These are phyloP conservation scores for Aureobasidium uvarum DNA, from an alignment of 2,329 filamentous ascomycete species.

Conservation along the genomic window DNA sequence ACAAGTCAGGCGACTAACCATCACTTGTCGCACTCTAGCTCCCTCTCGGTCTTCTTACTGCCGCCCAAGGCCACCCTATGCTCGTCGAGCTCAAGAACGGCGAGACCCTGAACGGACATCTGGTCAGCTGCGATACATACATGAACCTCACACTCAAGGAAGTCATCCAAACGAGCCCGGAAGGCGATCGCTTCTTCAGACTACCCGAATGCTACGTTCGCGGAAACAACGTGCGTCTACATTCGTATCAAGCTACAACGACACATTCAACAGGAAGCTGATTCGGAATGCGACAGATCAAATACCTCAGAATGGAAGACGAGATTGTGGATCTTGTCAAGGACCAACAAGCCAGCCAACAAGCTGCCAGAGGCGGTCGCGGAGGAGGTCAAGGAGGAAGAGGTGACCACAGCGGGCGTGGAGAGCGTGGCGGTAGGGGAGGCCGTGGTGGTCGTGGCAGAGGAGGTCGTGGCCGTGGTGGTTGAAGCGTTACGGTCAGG, in stretches of 20 bases:
- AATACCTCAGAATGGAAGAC: constrained; percentile 93
- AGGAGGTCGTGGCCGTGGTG: constrained; percentile 50
- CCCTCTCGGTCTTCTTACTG: constrained; percentile 78
- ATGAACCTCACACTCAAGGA: constrained; percentile 99
- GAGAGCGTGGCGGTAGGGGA: constrained; percentile 59
- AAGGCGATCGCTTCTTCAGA: constrained; percentile 90
- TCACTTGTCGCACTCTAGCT: constrained; percentile 46
- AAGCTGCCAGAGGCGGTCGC: constrained; percentile 59
- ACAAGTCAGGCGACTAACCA: constrained; percentile 28
- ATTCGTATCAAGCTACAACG: not conserved
- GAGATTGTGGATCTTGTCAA: constrained; percentile 94
- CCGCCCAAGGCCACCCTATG: constrained; percentile 96
- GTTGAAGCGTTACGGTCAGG: not conserved
- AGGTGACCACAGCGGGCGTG: constrained; percentile 49
- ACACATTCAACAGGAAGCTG: constrained; percentile 3
- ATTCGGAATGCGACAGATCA: constrained; percentile 66
- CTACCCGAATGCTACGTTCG: constrained; percentile 94
- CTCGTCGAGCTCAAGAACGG: constrained; percentile 96
- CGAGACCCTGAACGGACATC: constrained; percentile 93
- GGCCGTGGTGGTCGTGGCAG: constrained; percentile 55
- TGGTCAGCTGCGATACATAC: constrained; percentile 98
- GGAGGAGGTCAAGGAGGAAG: constrained; percentile 56
- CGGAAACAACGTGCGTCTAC: constrained; percentile 79
- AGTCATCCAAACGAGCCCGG: constrained; percentile 92
- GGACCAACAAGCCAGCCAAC: constrained; percentile 79